A percentile compares a stretch with the other conserved stretches of the same genome.
phyloP scores from a whole-genome alignment of 2,329 filamentous ascomycete species.

The Colletotrichum shisoi region DNA sequence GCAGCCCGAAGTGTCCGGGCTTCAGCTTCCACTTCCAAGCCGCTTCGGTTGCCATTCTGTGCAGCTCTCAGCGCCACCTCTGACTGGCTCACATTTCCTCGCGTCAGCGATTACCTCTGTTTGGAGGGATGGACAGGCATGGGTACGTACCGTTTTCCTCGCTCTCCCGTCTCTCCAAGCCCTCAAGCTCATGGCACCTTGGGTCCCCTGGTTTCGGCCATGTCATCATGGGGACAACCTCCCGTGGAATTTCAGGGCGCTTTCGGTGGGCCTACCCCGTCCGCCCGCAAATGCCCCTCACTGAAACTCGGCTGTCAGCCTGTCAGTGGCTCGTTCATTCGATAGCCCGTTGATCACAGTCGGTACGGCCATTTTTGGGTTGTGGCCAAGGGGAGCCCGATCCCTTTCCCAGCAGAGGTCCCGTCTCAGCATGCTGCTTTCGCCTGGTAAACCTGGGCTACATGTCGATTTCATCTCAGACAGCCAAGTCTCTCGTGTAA shows the following conservation, averaged over 20 bases:
- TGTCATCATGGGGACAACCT: constrained; percentile 36
- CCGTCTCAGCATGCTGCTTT: constrained; percentile 13
- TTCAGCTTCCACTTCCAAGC: constrained; percentile 41
- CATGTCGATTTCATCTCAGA: constrained; percentile 14
- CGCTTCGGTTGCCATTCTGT: constrained; percentile 40
- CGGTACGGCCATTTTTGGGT: constrained; percentile 17
- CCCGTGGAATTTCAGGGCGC: constrained; percentile 39
- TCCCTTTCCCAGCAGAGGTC: constrained; percentile 25
- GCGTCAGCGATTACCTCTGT: constrained; percentile 1
- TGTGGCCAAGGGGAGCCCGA: constrained; percentile 17
- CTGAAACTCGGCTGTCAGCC: constrained; percentile 27
- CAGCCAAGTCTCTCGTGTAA: neutral
- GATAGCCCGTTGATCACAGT: constrained; percentile 32
- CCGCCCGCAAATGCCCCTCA: constrained; percentile 38
- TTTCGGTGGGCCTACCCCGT: constrained; percentile 38
- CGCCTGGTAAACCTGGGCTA: neutral
- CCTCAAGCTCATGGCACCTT: constrained; percentile 13
- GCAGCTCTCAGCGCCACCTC: constrained; percentile 30
- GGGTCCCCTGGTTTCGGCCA: constrained; percentile 39
- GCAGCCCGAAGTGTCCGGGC: constrained; percentile 39
- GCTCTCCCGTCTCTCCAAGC: no score
- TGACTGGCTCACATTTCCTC: constrained; percentile 29
- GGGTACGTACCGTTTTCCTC: constrained; percentile 3
- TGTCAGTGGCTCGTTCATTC: constrained; percentile 30
- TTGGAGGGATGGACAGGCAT: neutral